Evolutionary conservation across 164 flowering plant species (phyloP).

Genomic region (Tetrastigma voinierianum): DNA sequence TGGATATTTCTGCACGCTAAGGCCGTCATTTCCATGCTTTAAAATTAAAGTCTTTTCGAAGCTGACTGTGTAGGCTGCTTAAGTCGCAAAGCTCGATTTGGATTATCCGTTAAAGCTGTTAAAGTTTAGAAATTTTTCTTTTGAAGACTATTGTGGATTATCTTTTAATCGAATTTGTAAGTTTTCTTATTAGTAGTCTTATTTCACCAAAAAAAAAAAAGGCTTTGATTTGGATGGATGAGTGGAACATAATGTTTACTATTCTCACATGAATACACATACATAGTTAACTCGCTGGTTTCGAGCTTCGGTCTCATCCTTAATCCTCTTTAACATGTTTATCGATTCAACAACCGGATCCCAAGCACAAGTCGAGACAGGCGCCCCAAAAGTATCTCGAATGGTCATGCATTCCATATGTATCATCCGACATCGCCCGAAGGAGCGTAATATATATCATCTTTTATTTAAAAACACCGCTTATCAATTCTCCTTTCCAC

Average conservation of each 20-base stretch:
- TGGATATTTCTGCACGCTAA: constrained; percentile 94
- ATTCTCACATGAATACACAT: background rate
- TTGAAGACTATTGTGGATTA: background rate
- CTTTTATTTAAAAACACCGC: background rate
- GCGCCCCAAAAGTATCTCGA: constrained; percentile 84
- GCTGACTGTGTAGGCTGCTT: constrained; percentile 66
- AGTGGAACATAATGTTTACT: too few species aligned
- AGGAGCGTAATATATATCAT: background rate
- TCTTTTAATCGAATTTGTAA: too few species aligned
- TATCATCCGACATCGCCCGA: constrained; percentile 91
- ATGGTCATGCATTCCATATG: constrained; percentile 93
- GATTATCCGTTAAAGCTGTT: too few species aligned
- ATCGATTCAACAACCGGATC: constrained; percentile 74
- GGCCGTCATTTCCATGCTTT: constrained; percentile 90
- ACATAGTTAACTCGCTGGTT: background rate
- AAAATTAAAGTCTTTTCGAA: constrained; percentile 67
- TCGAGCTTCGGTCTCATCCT: background rate
- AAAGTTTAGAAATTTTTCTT: too few species aligned
- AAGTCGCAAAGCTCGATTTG: too few species aligned
- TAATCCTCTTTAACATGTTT: background rate
- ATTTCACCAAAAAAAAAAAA: too few species aligned
- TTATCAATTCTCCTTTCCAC: background rate
- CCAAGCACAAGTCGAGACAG: constrained; percentile 71
- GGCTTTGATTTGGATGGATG: background rate
- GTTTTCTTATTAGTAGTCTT: too few species aligned